Conservation (phyloP, 192 early-diverging fungal genomes). For the Coemansia sp. region DNA sequence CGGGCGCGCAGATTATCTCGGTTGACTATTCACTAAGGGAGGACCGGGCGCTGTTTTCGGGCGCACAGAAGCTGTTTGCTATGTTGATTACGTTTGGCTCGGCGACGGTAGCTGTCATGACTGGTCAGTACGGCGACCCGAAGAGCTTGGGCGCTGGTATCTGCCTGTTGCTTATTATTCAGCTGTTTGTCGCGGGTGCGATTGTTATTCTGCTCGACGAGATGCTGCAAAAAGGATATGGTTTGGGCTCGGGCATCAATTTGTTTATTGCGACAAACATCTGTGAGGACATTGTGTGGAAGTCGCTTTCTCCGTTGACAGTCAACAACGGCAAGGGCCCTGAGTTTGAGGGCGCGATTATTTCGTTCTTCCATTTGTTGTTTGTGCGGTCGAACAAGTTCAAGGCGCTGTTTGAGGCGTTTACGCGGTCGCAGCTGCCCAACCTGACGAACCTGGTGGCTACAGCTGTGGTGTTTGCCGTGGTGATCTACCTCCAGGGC, state of each 20-base stretch:
- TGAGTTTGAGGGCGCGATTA: conserved; percentile 98
- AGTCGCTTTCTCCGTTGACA: conserved; percentile 96
- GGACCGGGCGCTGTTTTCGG: conserved; percentile 97
- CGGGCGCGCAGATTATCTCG: conserved; percentile 97
- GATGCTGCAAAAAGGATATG: conserved; percentile 99
- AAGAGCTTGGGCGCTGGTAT: conserved; percentile 96
- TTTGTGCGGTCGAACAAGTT: conserved; percentile 96
- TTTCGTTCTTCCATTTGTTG: conserved; percentile 92
- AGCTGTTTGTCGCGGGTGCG: conserved; percentile 94
- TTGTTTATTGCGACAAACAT: conserved; percentile 99
- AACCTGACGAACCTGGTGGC: conserved; percentile 91
- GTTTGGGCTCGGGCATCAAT: conserved; percentile 98
- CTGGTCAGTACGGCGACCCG: conserved; percentile 96
- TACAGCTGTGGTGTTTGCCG: conserved; percentile 81
- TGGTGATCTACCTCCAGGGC: conserved; percentile 96
- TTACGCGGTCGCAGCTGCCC: conserved; percentile 85
- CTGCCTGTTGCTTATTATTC: conserved; percentile 92
- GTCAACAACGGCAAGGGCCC: conserved; percentile 97
- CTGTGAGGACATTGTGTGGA: conserved; percentile 99
- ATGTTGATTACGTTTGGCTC: conserved; percentile 99
- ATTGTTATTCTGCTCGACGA: conserved; percentile 99
- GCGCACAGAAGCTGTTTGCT: conserved; percentile 98
- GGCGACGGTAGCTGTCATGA: conserved; percentile 97
- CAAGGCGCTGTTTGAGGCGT: conserved; percentile 94
- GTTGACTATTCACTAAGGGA: conserved; percentile 99